These are phyloP conservation scores for Phytophthora boehmeriae DNA, from an alignment of 352 stramenopile species.

Conservation along the genomic window DNA sequence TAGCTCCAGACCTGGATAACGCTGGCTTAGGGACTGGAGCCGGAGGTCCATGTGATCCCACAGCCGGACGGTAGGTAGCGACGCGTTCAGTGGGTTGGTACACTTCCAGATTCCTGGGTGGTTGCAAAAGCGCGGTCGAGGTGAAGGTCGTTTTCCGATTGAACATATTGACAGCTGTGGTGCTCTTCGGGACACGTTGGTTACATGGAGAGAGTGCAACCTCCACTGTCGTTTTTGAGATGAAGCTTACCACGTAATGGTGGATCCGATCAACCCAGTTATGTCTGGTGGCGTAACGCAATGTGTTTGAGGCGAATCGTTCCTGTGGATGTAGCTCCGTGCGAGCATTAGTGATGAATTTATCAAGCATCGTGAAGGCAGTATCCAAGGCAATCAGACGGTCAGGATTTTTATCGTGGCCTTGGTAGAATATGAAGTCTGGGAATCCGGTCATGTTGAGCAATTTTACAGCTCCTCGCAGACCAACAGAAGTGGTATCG, in stretches of 20 bases:
- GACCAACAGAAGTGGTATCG: slow-evolving; percentile 37
- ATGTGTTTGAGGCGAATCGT: not conserved
- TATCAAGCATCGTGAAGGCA: slow-evolving; percentile 46
- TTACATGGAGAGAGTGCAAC: slow-evolving; percentile 33
- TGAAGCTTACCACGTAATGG: slow-evolving; percentile 28
- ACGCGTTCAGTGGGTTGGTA: slow-evolving; percentile 13
- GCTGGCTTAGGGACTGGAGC: slow-evolving; percentile 11
- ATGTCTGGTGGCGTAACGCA: slow-evolving; percentile 29
- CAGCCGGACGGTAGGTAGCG: slow-evolving; percentile 19
- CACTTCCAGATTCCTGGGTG: slow-evolving; percentile 25
- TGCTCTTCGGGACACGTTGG: not conserved
- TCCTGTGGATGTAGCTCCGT: not conserved
- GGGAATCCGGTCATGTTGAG: slow-evolving; percentile 37
- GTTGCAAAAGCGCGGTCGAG: slow-evolving; percentile 30
- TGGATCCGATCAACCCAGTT: slow-evolving; percentile 51
- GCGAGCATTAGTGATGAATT: slow-evolving; percentile 19
- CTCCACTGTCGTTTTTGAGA: slow-evolving; percentile 28
- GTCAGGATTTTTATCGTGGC: not conserved
- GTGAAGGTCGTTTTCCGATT: slow-evolving; percentile 3
- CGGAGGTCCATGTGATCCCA: slow-evolving; percentile 39
- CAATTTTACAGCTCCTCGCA: slow-evolving; percentile 29
- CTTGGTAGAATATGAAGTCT: slow-evolving; percentile 33
- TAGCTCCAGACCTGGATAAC: slow-evolving; percentile 34
- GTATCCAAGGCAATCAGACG: slow-evolving; percentile 24
- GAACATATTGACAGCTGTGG: slow-evolving; percentile 11